A percentile compares a stretch with the other conserved stretches of the same genome.
Evolutionary conservation across 331 rosid species (phyloP).

Genomic region (Rhamnella rubrinervis): DNA sequence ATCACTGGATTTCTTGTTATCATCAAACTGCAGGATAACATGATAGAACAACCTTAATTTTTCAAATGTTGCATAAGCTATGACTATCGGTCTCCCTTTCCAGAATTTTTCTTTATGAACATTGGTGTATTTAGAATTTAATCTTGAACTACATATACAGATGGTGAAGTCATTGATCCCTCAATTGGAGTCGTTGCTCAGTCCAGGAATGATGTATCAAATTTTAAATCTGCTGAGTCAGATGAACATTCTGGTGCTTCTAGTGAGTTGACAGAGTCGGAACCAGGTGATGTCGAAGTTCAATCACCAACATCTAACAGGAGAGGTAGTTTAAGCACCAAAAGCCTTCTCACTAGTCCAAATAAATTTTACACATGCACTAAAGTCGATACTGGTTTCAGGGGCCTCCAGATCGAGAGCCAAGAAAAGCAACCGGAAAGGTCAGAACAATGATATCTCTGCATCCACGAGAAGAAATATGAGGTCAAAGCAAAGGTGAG

Average conservation of each 20-base stretch:
- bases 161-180: constrained; percentile 58
- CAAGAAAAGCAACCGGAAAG: constrained; percentile 48
- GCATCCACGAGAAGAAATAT: constrained; percentile 33
- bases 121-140: constrained; percentile 6
- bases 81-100: background rate
- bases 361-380: constrained; percentile 7
- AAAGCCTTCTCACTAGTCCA: background rate
- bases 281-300: constrained; percentile 43
- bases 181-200: constrained; percentile 35
- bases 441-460: constrained; percentile 29
- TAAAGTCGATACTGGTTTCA: constrained; percentile 23
- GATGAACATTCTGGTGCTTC: constrained; percentile 45
- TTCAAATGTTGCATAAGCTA: background rate
- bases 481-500: constrained; percentile 44
- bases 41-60: background rate
- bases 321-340: constrained; percentile 42
- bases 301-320: constrained; percentile 43
- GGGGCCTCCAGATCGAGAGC: constrained; percentile 42
- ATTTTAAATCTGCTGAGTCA: constrained; percentile 21
- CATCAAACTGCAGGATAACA: background rate
- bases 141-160: constrained; percentile 28
- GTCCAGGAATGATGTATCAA: constrained; percentile 30
- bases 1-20: background rate
- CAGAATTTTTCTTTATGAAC: background rate
- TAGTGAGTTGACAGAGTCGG: constrained; percentile 53